phyloP scores from a whole-genome alignment of 2,329 filamentous ascomycete genomes.

The Trichocomaceae sp. region DNA sequence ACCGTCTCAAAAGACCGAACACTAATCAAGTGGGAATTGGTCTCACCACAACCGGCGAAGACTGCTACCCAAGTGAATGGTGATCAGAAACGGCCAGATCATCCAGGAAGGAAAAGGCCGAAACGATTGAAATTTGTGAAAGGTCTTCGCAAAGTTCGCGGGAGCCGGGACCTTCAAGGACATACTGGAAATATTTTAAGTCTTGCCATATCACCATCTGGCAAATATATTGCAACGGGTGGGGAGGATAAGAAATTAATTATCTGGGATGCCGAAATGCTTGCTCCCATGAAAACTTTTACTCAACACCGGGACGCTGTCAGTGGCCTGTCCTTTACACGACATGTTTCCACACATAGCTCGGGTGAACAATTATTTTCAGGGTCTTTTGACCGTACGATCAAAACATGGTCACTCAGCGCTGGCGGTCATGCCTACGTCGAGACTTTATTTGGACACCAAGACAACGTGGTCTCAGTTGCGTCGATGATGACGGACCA shows the following conservation, averaged over 20 bases:
- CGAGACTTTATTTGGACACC: constrained; percentile 93
- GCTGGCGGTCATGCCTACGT: constrained; percentile 81
- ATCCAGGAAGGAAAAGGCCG: constrained; percentile 47
- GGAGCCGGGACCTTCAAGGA: constrained; percentile 51
- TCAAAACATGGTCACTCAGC: constrained; percentile 84
- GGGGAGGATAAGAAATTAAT: constrained; percentile 78
- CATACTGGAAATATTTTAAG: constrained; percentile 75
- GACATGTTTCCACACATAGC: constrained; percentile 55
- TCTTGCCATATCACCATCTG: constrained; percentile 80
- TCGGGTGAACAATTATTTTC: constrained; percentile 81
- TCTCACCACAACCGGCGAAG: constrained; percentile 34
- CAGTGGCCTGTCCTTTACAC: constrained; percentile 75
- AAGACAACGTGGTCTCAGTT: constrained; percentile 80
- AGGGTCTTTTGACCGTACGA: constrained; percentile 79
- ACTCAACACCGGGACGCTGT: constrained; percentile 87
- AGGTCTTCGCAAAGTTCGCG: constrained; percentile 36
- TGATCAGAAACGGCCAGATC: constrained; percentile 56
- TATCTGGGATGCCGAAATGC: constrained; percentile 74
- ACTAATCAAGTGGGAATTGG: constrained; percentile 84
- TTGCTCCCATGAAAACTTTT: constrained; percentile 76
- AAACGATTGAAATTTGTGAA: constrained; percentile 45
- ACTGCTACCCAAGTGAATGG: constrained; percentile 39
- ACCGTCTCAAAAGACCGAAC: constrained; percentile 79
- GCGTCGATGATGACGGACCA: constrained; percentile 77
- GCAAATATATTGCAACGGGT: constrained; percentile 84